A percentile compares a stretch with the other conserved stretches of the same genome.
These are phyloP conservation scores for Ganoderma lucidum DNA, from an alignment of 1,284 basidiomycete species.

Conservation along the genomic window DNA sequence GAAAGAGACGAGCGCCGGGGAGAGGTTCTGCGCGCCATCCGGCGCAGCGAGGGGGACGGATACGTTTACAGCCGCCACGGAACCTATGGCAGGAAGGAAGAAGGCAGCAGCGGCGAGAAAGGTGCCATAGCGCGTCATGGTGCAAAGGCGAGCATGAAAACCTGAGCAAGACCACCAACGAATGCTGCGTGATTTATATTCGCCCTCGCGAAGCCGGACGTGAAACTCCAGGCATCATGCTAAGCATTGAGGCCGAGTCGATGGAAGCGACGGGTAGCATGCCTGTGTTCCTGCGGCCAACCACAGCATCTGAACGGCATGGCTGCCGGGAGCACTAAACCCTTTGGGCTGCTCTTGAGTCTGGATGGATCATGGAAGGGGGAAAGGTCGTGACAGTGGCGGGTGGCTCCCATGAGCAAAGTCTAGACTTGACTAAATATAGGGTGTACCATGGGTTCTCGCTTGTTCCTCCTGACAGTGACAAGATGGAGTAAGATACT, in stretches of 20 bases:
- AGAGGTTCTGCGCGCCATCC: slow-evolving; percentile 34
- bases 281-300: background rate
- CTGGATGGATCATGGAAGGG: background rate
- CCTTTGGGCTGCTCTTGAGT: background rate
- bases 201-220: background rate
- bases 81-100: background rate
- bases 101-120: background rate
- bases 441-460: slow-evolving; percentile 3
- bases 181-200: slow-evolving; percentile 2
- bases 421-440: slow-evolving; percentile 1
- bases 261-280: background rate
- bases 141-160: background rate
- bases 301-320: background rate
- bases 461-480: background rate
- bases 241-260: background rate
- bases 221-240: background rate
- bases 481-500: background rate
- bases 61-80: slow-evolving; percentile 32
- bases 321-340: background rate
- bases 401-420: background rate
- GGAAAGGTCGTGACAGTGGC: background rate
- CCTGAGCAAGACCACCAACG: background rate
- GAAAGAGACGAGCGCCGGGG: slow-evolving; percentile 57
- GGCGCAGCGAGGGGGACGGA: slow-evolving; percentile 37
- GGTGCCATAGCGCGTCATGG: background rate